Percentiles rank a stretch among this genome's conserved stretches.
Conservation (phyloP, 768 basidiomycete genomes). For the Rubroboletus satanas region DNA sequence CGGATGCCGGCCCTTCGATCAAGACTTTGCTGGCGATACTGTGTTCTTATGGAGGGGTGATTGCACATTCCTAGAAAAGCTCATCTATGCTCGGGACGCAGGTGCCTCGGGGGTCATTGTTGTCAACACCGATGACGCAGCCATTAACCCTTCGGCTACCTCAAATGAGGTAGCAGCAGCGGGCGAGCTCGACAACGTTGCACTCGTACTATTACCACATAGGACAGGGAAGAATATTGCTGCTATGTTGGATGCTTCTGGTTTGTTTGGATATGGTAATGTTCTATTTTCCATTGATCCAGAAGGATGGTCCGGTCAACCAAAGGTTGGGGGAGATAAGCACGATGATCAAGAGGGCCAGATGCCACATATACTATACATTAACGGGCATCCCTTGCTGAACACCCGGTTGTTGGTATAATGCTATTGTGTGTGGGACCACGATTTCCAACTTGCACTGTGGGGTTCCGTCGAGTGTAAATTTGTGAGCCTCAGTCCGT, state of each 20-base stretch:
- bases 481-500: neutral
- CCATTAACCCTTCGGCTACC: constrained; percentile 65
- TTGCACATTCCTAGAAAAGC: constrained; percentile 88
- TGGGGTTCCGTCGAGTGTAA: neutral
- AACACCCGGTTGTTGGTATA: constrained; percentile 71
- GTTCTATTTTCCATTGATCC: constrained; percentile 51
- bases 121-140: constrained; percentile 55
- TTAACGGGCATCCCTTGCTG: constrained; percentile 71
- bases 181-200: constrained; percentile 56
- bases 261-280: constrained; percentile 43
- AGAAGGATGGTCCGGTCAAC: constrained; percentile 28
- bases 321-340: constrained; percentile 9
- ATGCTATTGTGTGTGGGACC: neutral
- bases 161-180: constrained; percentile 51
- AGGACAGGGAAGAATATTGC: constrained; percentile 50
- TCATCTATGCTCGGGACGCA: constrained; percentile 60
- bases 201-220: constrained; percentile 54
- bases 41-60: constrained; percentile 71
- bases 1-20: constrained; percentile 58
- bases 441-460: neutral
- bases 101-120: constrained; percentile 80
- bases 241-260: constrained; percentile 53
- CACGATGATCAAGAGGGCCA: constrained; percentile 31
- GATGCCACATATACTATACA: constrained; percentile 55
- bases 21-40: constrained; percentile 46